These are phyloP conservation scores for Populus tomentosa DNA, from an alignment of 441 rosid genomes.

Conservation along the genomic window DNA sequence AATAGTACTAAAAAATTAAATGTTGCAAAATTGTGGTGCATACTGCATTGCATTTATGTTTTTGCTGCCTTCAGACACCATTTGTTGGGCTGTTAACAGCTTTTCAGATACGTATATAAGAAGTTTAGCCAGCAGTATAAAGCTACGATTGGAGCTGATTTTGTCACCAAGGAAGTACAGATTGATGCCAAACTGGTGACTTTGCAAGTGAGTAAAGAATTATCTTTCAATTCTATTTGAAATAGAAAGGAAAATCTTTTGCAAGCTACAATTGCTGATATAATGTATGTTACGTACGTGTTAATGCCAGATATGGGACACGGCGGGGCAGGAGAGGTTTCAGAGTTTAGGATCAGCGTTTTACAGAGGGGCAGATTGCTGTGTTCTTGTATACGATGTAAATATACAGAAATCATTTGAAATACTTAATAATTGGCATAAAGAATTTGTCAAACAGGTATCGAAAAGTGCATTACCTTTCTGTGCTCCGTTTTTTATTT, in stretches of 20 bases:
- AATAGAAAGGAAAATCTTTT: background rate
- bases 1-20: no score
- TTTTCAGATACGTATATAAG: background rate
- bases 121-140: background rate
- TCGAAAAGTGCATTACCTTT: background rate
- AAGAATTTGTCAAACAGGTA: constrained; percentile 89
- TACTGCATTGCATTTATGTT: no score
- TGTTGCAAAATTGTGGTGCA: no score
- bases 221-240: background rate
- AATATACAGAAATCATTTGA: constrained; percentile 71
- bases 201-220: constrained; percentile 53
- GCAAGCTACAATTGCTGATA: background rate
- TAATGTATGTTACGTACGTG: background rate
- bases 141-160: no score
- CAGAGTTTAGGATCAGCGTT: constrained; percentile 89
- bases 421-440: constrained; percentile 74
- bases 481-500: background rate
- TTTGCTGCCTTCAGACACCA: no score
- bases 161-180: no score
- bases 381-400: constrained; percentile 88
- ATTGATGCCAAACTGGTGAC: constrained; percentile 46
- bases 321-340: constrained; percentile 92
- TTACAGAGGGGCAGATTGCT: constrained; percentile 94
- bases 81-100: background rate
- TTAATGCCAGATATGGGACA: constrained; percentile 73